Percentiles rank a stretch among this genome's conserved stretches.
Evolutionary conservation across 208 protist species (phyloP).

Genomic region (Trypanosoma vivax): DNA sequence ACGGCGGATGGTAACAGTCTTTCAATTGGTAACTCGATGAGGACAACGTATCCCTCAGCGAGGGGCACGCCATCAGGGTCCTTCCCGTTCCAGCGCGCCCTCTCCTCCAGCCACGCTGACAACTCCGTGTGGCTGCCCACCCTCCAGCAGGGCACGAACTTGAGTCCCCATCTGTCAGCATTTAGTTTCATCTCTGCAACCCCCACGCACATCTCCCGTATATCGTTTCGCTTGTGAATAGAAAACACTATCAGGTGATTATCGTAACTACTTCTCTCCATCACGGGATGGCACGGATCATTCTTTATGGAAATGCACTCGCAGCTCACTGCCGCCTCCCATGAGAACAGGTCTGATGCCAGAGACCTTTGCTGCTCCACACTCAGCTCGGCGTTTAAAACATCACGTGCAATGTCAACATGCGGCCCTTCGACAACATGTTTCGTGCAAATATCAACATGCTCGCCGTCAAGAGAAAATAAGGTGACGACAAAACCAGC

Average conservation of each 20-base stretch:
- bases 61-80: slow-evolving; percentile 23
- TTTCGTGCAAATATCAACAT: slow-evolving; percentile 65
- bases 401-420: slow-evolving; percentile 42
- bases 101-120: slow-evolving; percentile 18
- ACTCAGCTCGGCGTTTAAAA: slow-evolving; percentile 29
- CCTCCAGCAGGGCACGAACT: slow-evolving; percentile 22
- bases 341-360: slow-evolving; percentile 39
- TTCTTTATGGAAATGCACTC: slow-evolving; percentile 60
- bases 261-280: slow-evolving; percentile 43
- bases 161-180: slow-evolving; percentile 41
- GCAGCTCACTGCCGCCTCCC: slow-evolving; percentile 33
- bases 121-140: slow-evolving; percentile 19
- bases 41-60: slow-evolving; percentile 76
- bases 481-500: slow-evolving; percentile 82
- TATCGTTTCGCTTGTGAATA: slow-evolving; percentile 33
- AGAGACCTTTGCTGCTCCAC: slow-evolving; percentile 27
- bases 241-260: slow-evolving; percentile 52
- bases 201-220: slow-evolving; percentile 41
- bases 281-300: slow-evolving; percentile 62
- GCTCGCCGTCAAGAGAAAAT: slow-evolving; percentile 64
- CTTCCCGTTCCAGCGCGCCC: slow-evolving; percentile 27
- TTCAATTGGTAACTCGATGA: slow-evolving; percentile 32
- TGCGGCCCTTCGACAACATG: slow-evolving; percentile 74
- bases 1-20: background rate
- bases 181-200: slow-evolving; percentile 20